These are phyloP conservation scores for Xanthoconium purpureum DNA, from an alignment of 768 basidiomycete species.

Conservation along the genomic window DNA sequence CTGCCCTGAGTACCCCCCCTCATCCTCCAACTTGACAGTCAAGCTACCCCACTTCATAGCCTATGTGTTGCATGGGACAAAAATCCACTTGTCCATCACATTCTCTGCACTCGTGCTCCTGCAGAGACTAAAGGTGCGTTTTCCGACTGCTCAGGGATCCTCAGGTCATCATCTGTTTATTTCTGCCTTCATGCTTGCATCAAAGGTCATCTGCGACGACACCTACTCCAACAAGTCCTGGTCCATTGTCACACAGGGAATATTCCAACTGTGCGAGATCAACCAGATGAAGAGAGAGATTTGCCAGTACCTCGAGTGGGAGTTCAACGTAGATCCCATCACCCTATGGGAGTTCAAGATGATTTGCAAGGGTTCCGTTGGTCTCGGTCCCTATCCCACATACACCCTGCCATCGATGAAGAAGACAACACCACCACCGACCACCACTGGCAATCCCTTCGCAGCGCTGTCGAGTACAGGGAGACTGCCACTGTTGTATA, in stretches of 20 bases:
- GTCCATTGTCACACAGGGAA: constrained; percentile 85
- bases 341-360: constrained; percentile 56
- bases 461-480: constrained; percentile 31
- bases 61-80: constrained; percentile 65
- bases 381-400: constrained; percentile 56
- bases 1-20: constrained; percentile 82
- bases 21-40: constrained; percentile 32
- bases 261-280: constrained; percentile 75
- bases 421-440: constrained; percentile 46
- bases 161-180: constrained; percentile 71
- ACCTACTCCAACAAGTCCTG: constrained; percentile 93
- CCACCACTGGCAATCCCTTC: constrained; percentile 33
- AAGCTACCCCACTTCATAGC: constrained; percentile 67
- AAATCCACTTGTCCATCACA: constrained; percentile 52
- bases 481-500: constrained; percentile 28
- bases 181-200: constrained; percentile 70
- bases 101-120: constrained; percentile 45
- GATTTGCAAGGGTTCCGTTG: constrained; percentile 58
- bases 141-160: constrained; percentile 70
- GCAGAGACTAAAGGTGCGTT: constrained; percentile 63
- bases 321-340: constrained; percentile 67
- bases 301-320: constrained; percentile 91
- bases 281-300: constrained; percentile 83
- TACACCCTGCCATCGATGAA: constrained; percentile 62
- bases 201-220: constrained; percentile 85